These are phyloP conservation scores for Acacia concinna DNA, from an alignment of 331 rosid genomes.

Conservation along the genomic window DNA sequence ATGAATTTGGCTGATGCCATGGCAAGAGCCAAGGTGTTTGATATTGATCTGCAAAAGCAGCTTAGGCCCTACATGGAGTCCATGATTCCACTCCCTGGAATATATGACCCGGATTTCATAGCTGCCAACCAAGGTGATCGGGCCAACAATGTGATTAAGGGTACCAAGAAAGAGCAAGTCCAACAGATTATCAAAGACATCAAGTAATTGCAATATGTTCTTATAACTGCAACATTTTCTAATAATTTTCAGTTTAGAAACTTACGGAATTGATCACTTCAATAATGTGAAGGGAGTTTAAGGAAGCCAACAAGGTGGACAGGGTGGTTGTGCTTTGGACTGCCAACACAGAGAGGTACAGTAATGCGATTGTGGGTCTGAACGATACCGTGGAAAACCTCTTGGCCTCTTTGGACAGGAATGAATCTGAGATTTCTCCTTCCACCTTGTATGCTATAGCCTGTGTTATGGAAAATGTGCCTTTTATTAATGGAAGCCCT, in stretches of 20 bases:
- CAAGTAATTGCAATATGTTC: slow-evolving; percentile 47
- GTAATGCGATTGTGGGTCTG: slow-evolving; percentile 75
- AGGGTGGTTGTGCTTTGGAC: slow-evolving; percentile 98
- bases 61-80: slow-evolving; percentile 94
- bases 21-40: slow-evolving; percentile 91
- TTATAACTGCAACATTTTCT: neutral
- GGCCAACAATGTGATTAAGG: slow-evolving; percentile 84
- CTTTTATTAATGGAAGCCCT: slow-evolving; percentile 97
- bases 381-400: slow-evolving; percentile 83
- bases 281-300: slow-evolving; percentile 70
- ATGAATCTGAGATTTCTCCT: slow-evolving; percentile 98
- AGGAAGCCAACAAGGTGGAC: slow-evolving; percentile 79
- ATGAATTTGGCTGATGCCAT: slow-evolving; percentile 93
- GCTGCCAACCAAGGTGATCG: slow-evolving; percentile 94
- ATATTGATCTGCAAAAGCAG: slow-evolving; percentile 94
- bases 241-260: neutral
- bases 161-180: slow-evolving; percentile 85
- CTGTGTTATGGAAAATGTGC: slow-evolving; percentile 75
- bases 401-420: slow-evolving; percentile 68
- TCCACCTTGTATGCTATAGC: slow-evolving; percentile 89
- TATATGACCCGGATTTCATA: slow-evolving; percentile 86
- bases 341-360: slow-evolving; percentile 95
- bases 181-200: slow-evolving; percentile 77
- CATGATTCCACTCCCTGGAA: slow-evolving; percentile 94
- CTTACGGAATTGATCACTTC: neutral